Evolutionary conservation across 306 rosid genomes (phyloP).

Genomic region (Medicago ruthenica): DNA sequence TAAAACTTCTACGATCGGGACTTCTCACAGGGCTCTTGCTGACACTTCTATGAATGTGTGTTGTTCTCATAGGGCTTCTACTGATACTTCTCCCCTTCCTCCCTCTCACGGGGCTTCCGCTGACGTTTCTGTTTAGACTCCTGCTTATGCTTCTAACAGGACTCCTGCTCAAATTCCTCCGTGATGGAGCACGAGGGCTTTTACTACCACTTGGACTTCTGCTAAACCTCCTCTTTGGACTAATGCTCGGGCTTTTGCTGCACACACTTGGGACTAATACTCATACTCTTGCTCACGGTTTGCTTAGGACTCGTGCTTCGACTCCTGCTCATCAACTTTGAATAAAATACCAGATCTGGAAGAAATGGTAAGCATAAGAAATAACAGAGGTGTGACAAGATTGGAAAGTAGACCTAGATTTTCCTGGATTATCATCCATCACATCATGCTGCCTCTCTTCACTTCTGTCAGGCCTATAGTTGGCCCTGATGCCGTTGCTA

Average conservation of each 20-base stretch:
- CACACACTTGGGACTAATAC: constrained; percentile 79
- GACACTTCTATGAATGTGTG: constrained; percentile 45
- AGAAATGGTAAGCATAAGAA: constrained; percentile 63
- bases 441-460: constrained; percentile 78
- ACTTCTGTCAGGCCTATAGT: constrained; percentile 61
- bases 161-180: constrained; percentile 70
- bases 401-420: constrained; percentile 88
- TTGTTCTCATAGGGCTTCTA: constrained; percentile 40
- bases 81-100: constrained; percentile 35
- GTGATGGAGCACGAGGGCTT: constrained; percentile 60
- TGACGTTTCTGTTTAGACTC: constrained; percentile 45
- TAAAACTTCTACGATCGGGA: constrained; percentile 49
- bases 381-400: constrained; percentile 77
- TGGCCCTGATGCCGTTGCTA: constrained; percentile 68
- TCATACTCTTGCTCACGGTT: constrained; percentile 87
- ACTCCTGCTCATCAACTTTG: constrained; percentile 93
- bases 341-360: constrained; percentile 52
- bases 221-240: constrained; percentile 54
- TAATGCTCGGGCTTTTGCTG: constrained; percentile 64
- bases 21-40: constrained; percentile 55
- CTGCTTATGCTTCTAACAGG: constrained; percentile 59
- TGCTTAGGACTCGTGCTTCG: constrained; percentile 92
- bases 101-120: constrained; percentile 46
- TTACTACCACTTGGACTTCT: constrained; percentile 45
- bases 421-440: constrained; percentile 84